A percentile compares a stretch with the other conserved stretches of the same genome.
phyloP scores from a whole-genome alignment of 495 filamentous ascomycete genomes.

The Polyplosphaeria fusca region DNA sequence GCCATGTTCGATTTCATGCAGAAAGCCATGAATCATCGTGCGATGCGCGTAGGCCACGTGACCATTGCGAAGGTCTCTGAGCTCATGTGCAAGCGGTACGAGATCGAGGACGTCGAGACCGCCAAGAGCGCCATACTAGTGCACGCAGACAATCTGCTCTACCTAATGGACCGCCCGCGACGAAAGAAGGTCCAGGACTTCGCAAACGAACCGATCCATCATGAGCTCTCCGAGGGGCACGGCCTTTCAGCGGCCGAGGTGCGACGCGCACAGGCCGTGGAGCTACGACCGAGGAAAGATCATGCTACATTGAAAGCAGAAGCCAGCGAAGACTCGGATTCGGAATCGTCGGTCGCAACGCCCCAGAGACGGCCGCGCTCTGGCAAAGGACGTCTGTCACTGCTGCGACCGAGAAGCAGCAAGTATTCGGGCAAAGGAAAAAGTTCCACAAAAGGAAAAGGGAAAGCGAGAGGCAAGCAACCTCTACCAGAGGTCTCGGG shows the following conservation, averaged over 20 bases:
- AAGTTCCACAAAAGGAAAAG: slow-evolving; percentile 25
- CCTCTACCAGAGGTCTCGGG: background rate
- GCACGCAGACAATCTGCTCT: slow-evolving; percentile 30
- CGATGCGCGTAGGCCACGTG: slow-evolving; percentile 15
- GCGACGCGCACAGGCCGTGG: slow-evolving; percentile 9
- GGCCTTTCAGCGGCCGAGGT: slow-evolving; percentile 20
- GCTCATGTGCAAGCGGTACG: slow-evolving; percentile 24
- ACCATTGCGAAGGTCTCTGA: slow-evolving; percentile 17
- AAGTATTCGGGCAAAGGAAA: slow-evolving; percentile 51
- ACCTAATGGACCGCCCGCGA: slow-evolving; percentile 30
- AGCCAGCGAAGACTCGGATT: background rate
- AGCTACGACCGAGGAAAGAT: slow-evolving; percentile 21
- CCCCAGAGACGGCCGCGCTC: background rate
- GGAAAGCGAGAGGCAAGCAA: too few relatives aligned
- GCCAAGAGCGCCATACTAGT: slow-evolving; percentile 24
- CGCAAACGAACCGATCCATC: slow-evolving; percentile 18
- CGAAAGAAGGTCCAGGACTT: slow-evolving; percentile 12
- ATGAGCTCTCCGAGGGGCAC: slow-evolving; percentile 16
- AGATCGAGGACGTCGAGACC: slow-evolving; percentile 19
- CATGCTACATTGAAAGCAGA: slow-evolving; percentile 13
- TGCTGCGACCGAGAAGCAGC: slow-evolving; percentile 51
- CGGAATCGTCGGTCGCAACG: background rate
- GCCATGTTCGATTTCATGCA: slow-evolving; percentile 33
- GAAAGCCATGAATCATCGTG: slow-evolving; percentile 21
- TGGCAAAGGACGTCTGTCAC: slow-evolving; percentile 39